phyloP scores from a whole-genome alignment of 768 basidiomycete species.

The Mycena rebaudengoi region DNA sequence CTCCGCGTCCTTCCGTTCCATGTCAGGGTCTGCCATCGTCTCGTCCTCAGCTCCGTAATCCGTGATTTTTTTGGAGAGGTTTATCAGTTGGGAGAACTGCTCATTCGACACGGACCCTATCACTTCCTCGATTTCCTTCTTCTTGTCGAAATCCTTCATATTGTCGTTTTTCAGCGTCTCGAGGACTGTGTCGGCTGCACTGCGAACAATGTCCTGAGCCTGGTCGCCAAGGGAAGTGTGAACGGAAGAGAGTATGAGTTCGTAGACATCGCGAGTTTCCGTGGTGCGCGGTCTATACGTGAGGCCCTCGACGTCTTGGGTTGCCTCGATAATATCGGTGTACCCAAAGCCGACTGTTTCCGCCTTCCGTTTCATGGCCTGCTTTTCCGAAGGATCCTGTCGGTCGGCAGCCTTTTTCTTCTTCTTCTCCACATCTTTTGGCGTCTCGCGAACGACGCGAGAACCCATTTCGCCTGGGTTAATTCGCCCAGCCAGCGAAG shows the following conservation, averaged over 20 bases:
- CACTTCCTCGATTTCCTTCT: conserved; percentile 88
- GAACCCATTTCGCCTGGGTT: conserved; percentile 94
- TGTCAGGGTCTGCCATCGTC: conserved; percentile 77
- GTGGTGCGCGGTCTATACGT: conserved; percentile 93
- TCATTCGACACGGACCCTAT: conserved; percentile 74
- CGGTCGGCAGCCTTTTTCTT: conserved; percentile 82
- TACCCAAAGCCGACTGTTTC: conserved; percentile 80
- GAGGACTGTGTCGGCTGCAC: conserved; percentile 92
- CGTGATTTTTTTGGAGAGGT: conserved; percentile 91
- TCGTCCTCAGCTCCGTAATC: conserved; percentile 94
- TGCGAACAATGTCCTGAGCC: conserved; percentile 94
- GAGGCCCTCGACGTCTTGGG: conserved; percentile 91
- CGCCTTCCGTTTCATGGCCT: conserved; percentile 62
- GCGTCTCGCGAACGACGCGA: conserved; percentile 80
- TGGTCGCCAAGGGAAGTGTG: conserved; percentile 91
- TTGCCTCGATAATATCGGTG: conserved; percentile 92
- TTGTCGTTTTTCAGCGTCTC: conserved; percentile 89
- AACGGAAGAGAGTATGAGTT: conserved; percentile 85
- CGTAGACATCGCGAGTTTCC: conserved; percentile 94
- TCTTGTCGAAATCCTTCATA: conserved; percentile 97
- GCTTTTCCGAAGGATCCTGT: conserved; percentile 66
- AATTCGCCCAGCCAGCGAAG: conserved; percentile 90
- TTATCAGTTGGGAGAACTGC: conserved; percentile 82
- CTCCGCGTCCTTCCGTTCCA: conserved; percentile 83
- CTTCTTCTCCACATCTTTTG: conserved; percentile 93